Evolutionary conservation across 768 basidiomycete genomes (phyloP).

Genomic region (Lentinula sp.): DNA sequence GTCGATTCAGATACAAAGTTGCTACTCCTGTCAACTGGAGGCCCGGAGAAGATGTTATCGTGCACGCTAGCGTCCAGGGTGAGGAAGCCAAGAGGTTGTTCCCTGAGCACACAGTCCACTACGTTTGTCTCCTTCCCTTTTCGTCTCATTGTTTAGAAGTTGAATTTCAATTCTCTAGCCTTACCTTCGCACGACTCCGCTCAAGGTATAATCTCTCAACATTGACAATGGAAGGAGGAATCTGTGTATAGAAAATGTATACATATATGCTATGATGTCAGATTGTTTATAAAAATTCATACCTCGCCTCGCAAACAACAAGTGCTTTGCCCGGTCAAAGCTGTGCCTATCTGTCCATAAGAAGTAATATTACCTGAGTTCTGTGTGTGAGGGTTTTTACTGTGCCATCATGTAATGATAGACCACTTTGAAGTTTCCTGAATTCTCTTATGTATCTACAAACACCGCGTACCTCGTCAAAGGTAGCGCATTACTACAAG

Average conservation of each 20-base stretch:
- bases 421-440: too few species aligned
- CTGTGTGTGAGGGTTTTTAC: too few species aligned
- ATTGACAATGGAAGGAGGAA: too few species aligned
- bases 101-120: slow-evolving; percentile 75
- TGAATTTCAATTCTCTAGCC: slow-evolving; percentile 40
- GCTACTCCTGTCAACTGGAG: slow-evolving; percentile 96
- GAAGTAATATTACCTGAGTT: too few species aligned
- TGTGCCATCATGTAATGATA: too few species aligned
- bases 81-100: slow-evolving; percentile 92
- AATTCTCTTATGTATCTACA: too few species aligned
- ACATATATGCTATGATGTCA: not conserved
- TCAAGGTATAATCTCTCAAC: not conserved
- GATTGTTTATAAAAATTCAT: too few species aligned
- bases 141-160: not conserved
- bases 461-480: too few species aligned
- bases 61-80: slow-evolving; percentile 76
- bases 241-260: not conserved
- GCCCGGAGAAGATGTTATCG: slow-evolving; percentile 89
- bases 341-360: too few species aligned
- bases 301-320: too few species aligned
- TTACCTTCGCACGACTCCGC: slow-evolving; percentile 81
- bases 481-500: too few species aligned
- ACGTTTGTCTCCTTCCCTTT: slow-evolving; percentile 39
- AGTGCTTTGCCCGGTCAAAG: too few species aligned
- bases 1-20: slow-evolving; percentile 41